A percentile compares a stretch with the other conserved stretches of the same genome.
Conservation (phyloP, 768 basidiomycete species). For the Candolleomyces eurysporus region DNA sequence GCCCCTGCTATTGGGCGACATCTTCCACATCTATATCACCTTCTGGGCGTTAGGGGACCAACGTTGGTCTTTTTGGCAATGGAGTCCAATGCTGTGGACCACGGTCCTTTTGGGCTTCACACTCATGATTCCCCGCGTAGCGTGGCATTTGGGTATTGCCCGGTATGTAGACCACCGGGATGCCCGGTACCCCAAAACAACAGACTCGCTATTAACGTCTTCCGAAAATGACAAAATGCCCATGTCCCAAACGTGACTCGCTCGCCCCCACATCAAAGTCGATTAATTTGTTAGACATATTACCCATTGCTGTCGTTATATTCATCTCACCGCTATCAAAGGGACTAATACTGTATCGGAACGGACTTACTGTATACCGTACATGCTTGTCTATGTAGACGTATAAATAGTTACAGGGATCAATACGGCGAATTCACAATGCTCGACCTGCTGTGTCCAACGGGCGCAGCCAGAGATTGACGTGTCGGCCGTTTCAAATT, state of each 20-base stretch:
- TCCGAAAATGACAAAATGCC: neutral
- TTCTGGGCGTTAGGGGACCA: conserved; percentile 76
- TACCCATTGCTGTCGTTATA: too few species aligned
- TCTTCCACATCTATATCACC: conserved; percentile 64
- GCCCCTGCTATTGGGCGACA: conserved; percentile 69
- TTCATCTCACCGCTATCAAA: neutral
- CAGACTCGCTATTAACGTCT: conserved; percentile 9
- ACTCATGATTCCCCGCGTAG: conserved; percentile 64
- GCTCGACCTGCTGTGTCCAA: conserved; percentile 48
- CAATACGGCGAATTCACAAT: conserved; percentile 72
- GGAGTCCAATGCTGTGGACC: conserved; percentile 70
- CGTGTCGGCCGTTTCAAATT: conserved; percentile 81
- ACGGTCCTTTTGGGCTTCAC: conserved; percentile 63
- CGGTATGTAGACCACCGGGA: conserved; percentile 71
- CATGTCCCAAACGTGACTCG: neutral
- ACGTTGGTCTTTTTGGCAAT: conserved; percentile 56
- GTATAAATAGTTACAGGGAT: conserved; percentile 13
- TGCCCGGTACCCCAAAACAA: conserved; percentile 25
- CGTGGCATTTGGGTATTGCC: conserved; percentile 75
- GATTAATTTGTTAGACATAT: conserved; percentile 5
- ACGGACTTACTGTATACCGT: neutral
- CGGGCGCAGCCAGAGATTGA: conserved; percentile 52
- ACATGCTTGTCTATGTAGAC: conserved; percentile 11
- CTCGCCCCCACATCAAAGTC: neutral
- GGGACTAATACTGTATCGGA: conserved; percentile 1